Evolutionary conservation across 225 moss, liverwort and hornwort species (phyloP).

Genomic region (Physcomitrium patens): DNA sequence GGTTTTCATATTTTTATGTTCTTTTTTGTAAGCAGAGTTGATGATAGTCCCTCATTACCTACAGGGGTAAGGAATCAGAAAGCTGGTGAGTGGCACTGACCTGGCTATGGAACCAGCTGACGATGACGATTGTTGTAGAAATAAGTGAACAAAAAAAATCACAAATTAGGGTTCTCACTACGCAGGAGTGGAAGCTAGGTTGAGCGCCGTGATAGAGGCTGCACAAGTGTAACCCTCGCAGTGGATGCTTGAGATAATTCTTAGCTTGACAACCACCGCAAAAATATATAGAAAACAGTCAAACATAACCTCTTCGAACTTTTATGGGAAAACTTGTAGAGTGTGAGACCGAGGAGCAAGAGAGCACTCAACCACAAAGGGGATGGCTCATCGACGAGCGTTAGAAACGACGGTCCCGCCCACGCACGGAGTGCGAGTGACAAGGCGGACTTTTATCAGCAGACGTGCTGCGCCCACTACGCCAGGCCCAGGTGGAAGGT

Average conservation of each 20-base stretch:
- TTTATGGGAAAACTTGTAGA: too few relatives aligned
- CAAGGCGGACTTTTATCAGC: slow-evolving; percentile 65
- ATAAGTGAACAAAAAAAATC: not conserved
- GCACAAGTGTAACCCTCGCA: too few relatives aligned
- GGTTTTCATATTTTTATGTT: too few relatives aligned
- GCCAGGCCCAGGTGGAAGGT: slow-evolving; percentile 94
- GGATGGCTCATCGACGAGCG: slow-evolving; percentile 39
- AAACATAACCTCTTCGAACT: too few relatives aligned
- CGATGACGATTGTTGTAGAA: slow-evolving; percentile 37
- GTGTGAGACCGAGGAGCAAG: not conserved
- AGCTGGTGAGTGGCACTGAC: slow-evolving; percentile 9
- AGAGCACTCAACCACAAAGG: not conserved
- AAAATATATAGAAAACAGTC: too few relatives aligned
- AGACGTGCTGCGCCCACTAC: slow-evolving; percentile 79
- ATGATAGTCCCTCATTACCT: too few relatives aligned
- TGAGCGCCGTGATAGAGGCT: too few relatives aligned
- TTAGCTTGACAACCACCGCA: too few relatives aligned
- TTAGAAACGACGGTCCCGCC: slow-evolving; percentile 39
- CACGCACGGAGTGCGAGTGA: slow-evolving; percentile 56
- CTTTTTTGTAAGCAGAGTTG: too few relatives aligned
- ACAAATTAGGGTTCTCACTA: not conserved
- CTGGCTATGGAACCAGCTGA: slow-evolving; percentile 39
- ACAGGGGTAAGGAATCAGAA: too few relatives aligned
- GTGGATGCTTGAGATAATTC: too few relatives aligned
- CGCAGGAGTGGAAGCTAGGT: not conserved